These are phyloP conservation scores for Apiospora malaysiana DNA, from an alignment of 2,329 filamentous ascomycete genomes.

Conservation along the genomic window DNA sequence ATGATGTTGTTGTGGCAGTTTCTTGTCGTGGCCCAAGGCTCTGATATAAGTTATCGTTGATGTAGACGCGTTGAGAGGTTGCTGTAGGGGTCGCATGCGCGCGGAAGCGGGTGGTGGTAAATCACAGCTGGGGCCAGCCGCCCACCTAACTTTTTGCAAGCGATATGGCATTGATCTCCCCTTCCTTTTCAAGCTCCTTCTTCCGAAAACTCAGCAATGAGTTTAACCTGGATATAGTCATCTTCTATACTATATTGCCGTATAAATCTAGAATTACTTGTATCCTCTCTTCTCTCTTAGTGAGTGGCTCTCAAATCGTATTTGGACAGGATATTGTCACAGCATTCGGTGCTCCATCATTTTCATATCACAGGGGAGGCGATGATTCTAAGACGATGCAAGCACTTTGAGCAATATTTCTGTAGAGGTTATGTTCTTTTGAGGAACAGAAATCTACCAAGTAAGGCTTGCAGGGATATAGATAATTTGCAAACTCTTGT, in stretches of 20 bases:
- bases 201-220: too few relatives aligned
- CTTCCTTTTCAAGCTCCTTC: neutral
- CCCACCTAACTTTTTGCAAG: neutral
- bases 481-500: neutral
- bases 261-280: too few relatives aligned
- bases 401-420: too few relatives aligned
- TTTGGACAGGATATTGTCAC: neutral
- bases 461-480: neutral
- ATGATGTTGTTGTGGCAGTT: neutral
- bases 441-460: neutral
- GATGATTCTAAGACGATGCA: neutral
- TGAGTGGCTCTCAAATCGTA: too few relatives aligned
- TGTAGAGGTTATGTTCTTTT: too few relatives aligned
- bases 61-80: conserved; percentile 11
- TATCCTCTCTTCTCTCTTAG: neutral
- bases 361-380: neutral
- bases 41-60: neutral
- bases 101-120: conserved; percentile 10
- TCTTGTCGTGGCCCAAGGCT: neutral
- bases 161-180: neutral
- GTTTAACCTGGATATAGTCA: neutral
- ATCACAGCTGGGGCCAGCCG: conserved; percentile 32
- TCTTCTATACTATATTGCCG: neutral
- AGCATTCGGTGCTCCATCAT: neutral
- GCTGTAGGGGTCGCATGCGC: conserved; percentile 1